A percentile compares a stretch with the other conserved stretches of the same genome.
Conservation (phyloP, 2,329 filamentous ascomycete species). For the Monosporascus sp. region DNA sequence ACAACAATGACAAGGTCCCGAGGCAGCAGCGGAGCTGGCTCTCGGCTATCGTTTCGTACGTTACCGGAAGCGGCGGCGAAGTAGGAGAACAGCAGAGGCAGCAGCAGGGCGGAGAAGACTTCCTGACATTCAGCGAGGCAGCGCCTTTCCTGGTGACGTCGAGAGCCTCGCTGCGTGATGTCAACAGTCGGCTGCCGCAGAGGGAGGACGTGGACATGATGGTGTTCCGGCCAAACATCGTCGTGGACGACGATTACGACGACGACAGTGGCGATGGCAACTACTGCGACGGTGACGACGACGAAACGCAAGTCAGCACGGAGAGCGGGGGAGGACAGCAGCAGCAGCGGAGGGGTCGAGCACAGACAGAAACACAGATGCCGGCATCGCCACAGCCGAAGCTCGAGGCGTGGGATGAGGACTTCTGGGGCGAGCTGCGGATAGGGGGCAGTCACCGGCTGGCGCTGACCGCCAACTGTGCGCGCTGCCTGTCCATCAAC, state of each 20-base stretch:
- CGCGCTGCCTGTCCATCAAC: conserved; percentile 63
- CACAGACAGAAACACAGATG: too few species aligned
- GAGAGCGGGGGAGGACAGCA: background rate
- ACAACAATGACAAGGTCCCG: conserved; percentile 29
- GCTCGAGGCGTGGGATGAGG: conserved; percentile 56
- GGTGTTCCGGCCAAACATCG: conserved; percentile 70
- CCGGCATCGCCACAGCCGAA: background rate
- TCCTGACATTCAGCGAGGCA: conserved; percentile 67
- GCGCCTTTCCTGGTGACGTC: conserved; percentile 72
- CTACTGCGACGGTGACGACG: background rate
- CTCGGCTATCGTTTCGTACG: conserved; percentile 27
- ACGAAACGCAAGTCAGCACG: background rate
- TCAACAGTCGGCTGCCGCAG: conserved; percentile 51
- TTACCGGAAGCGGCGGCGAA: conserved; percentile 16
- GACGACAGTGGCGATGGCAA: conserved; percentile 13
- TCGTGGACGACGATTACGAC: conserved; percentile 57
- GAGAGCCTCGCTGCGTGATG: conserved; percentile 61
- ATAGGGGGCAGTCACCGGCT: conserved; percentile 35
- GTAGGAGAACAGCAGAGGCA: conserved; percentile 17
- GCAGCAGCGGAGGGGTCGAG: background rate
- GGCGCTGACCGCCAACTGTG: conserved; percentile 63
- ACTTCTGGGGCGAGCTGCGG: conserved; percentile 63
- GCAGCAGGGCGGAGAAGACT: conserved; percentile 20
- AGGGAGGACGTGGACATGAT: conserved; percentile 52
- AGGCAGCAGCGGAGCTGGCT: conserved; percentile 25